Base-by-base conservation (phyloP, 257 asterid species). In the Cinchona pubescens region DNA sequence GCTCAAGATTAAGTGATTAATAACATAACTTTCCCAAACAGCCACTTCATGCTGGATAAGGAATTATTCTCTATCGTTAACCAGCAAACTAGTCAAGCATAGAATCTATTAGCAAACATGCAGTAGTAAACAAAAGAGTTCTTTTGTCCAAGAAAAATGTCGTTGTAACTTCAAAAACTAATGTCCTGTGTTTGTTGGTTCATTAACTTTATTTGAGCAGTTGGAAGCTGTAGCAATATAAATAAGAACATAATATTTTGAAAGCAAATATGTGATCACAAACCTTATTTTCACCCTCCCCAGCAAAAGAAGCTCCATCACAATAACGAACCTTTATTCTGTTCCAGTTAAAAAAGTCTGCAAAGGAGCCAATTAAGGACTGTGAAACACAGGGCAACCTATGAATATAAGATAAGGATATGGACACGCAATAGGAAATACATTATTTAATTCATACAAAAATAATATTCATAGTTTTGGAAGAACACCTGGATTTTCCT, bases 321-420 rank as follows among this genome's bases (percentile, higher is more conserved):
- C 99, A 95, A 59, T 95, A 95, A 38, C 96, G 96, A 75, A 95
- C 82, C 89, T 91, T 95, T 76, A 92, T 90, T 90, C 98, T 91
- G 69, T 92, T 95, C 98, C 98, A 95, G 85, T 95, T 95, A 70
- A 85, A 95, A 79, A 95, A 92, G 79, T 91, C 98, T 95, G 96
- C 85, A 71, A 12, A 38, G 42, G 69, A 42, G 15, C 65, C 53
- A 55, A 34, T 55, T 55, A n/a, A 58, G 67, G 19, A 72, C 55
- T n/a, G n/a, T 13, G 53, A 43, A 35, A 21, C 75, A 71, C 60
- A 74, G 71, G n/a, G 9, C 18, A 34, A 74, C 40, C 29, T 56
- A 72, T 70, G n/a, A 63, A 79, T 15, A 42, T 67, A 42, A 72
- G 69, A 49, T 29, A 38, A 23, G n/a, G 30, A 66, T 63, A 74